A percentile compares a stretch with the other conserved stretches of the same genome.
These are phyloP conservation scores for Crucihimalaya himalaica DNA, from an alignment of 345 rosid genomes.

Conservation along the genomic window DNA sequence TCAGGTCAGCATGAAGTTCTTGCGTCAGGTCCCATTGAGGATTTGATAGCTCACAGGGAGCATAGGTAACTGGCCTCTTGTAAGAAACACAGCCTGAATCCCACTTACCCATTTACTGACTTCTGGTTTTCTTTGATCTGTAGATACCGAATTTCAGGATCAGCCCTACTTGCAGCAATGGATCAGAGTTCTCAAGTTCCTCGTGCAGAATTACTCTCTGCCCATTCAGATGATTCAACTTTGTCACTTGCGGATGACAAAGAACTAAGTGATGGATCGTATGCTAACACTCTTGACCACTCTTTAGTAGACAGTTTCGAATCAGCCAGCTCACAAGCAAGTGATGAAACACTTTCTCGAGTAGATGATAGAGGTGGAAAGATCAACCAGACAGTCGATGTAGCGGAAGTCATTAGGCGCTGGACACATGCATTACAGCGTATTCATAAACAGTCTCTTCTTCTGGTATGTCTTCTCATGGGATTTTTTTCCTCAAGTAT, in stretches of 20 bases:
- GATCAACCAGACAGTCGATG: conserved; percentile 86
- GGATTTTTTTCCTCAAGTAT: neutral
- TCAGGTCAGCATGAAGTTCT: conserved; percentile 98
- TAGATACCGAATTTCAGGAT: conserved; percentile 99
- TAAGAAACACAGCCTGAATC: neutral
- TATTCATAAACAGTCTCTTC: conserved; percentile 96
- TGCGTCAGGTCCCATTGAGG: conserved; percentile 99
- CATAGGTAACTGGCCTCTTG: conserved; percentile 66
- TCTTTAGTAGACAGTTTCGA: conserved; percentile 49
- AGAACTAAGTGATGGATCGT: conserved; percentile 65
- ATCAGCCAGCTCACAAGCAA: conserved; percentile 48
- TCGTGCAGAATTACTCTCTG: conserved; percentile 60
- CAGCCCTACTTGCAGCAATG: conserved; percentile 93
- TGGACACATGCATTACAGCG: conserved; percentile 99
- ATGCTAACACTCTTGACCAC: conserved; percentile 44
- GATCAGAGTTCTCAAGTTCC: conserved; percentile 96
- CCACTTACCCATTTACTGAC: conserved; percentile 27
- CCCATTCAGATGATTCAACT: conserved; percentile 51
- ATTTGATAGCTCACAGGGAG: conserved; percentile 95
- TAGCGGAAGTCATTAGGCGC: conserved; percentile 95
- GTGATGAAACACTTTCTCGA: conserved; percentile 68
- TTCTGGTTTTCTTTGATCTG: conserved; percentile 31
- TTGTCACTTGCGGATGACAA: conserved; percentile 57
- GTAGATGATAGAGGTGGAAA: conserved; percentile 92
- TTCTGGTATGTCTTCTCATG: conserved; percentile 61